Evolutionary conservation across 2,329 filamentous ascomycete species (phyloP).

Genomic region (Endocalyx cinctus): DNA sequence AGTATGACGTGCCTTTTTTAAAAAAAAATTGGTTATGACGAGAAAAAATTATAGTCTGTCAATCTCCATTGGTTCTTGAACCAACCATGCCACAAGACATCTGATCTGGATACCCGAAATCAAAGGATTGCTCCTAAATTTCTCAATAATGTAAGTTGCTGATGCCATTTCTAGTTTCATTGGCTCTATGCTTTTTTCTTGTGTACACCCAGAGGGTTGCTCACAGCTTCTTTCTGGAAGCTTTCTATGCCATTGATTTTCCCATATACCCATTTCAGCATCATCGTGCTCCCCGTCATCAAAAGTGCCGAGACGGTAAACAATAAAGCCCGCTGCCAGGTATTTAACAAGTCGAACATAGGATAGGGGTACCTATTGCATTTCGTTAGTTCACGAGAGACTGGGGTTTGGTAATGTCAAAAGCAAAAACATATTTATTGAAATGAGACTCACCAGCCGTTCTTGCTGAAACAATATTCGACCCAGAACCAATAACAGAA

Average conservation of each 20-base stretch:
- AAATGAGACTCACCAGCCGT: slow-evolving; percentile 55
- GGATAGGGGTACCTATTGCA: slow-evolving; percentile 74
- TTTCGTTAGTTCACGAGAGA: slow-evolving; percentile 4
- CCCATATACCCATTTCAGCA: slow-evolving; percentile 66
- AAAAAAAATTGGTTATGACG: too few species aligned
- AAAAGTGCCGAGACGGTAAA: slow-evolving; percentile 66
- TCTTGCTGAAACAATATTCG: slow-evolving; percentile 64
- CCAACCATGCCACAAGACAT: too few species aligned
- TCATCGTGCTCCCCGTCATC: slow-evolving; percentile 66
- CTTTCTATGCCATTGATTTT: slow-evolving; percentile 55
- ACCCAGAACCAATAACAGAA: slow-evolving; percentile 75
- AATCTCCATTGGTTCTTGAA: too few species aligned
- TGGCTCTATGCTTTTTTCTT: too few species aligned
- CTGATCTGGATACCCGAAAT: too few species aligned
- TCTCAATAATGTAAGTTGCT: too few species aligned
- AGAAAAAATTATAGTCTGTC: too few species aligned
- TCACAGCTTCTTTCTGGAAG: slow-evolving; percentile 31
- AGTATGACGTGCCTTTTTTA: too few species aligned
- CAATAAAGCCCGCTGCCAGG: slow-evolving; percentile 60
- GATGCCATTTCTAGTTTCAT: too few species aligned
- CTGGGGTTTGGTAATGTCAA: slow-evolving; percentile 1
- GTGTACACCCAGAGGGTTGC: slow-evolving; percentile 13
- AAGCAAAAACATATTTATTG: slow-evolving; percentile 13
- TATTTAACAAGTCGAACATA: slow-evolving; percentile 66
- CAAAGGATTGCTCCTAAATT: too few species aligned